phyloP scores from a whole-genome alignment of 805 yeast genomes.

The Kuraishia capsulata region DNA sequence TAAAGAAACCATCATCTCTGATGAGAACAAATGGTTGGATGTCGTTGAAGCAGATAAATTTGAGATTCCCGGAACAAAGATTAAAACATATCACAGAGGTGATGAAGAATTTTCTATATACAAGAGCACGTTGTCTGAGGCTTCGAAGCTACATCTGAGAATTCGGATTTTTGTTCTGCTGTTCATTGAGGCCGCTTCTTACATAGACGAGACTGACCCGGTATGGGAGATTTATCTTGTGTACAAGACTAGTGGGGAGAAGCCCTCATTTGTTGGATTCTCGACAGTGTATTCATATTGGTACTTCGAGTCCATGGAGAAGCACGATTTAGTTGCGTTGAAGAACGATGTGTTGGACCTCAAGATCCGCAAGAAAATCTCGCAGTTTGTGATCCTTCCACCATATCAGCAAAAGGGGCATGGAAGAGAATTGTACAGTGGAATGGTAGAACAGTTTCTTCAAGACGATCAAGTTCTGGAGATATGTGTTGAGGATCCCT shows the following conservation, averaged over 20 bases:
- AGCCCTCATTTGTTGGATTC: conserved; percentile 60
- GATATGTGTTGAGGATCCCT: conserved; percentile 90
- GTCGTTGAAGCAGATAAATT: conserved; percentile 35
- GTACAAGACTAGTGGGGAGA: conserved; percentile 26
- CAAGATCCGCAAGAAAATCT: conserved; percentile 59
- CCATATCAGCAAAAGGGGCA: conserved; percentile 68
- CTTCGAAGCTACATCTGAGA: conserved; percentile 50
- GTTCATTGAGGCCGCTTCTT: conserved; percentile 91
- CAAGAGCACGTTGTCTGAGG: conserved; percentile 36
- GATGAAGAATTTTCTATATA: conserved; percentile 40
- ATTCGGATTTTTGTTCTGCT: conserved; percentile 74
- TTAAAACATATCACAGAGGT: conserved; percentile 20
- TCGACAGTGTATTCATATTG: conserved; percentile 80
- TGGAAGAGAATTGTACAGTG: conserved; percentile 59
- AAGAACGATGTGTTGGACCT: conserved; percentile 12
- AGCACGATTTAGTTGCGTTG: conserved; percentile 34
- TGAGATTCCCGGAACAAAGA: conserved; percentile 19
- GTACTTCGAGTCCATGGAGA: conserved; percentile 49
- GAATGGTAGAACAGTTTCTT: conserved; percentile 48
- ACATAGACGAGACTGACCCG: conserved; percentile 66
- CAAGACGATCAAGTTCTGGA: conserved; percentile 47
- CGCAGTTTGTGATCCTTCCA: conserved; percentile 82
- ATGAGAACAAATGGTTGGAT: conserved; percentile 63
- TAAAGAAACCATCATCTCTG: conserved; percentile 41
- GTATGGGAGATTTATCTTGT: conserved; percentile 74